Evolutionary conservation across 2,329 filamentous ascomycete species (phyloP), one percentile per base, ranked within the genome.

Genomic region (Biscogniauxia mediterranea): DNA sequence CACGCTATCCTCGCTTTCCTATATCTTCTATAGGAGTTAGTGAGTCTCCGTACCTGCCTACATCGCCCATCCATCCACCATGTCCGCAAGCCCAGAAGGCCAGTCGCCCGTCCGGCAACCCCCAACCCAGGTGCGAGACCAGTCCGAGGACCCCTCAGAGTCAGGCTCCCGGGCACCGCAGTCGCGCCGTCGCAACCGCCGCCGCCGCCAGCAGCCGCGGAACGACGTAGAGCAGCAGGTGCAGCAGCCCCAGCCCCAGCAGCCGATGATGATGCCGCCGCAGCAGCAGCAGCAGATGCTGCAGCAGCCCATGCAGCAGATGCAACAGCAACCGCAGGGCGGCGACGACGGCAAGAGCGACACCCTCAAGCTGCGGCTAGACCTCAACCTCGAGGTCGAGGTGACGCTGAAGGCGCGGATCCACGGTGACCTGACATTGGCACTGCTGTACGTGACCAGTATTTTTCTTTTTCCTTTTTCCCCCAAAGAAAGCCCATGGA

Each of bases 391-490:
- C 61, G 91, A 95, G 69, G 85, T 94, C 58, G 91, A 94, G 76
- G 90, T 94, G 66, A 89, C 92, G 71, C 82, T 95, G 65, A 94
- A 94, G 82, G 91, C 91, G 28, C 89, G 89, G 76, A 93, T 95
- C 68, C 87, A 92, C 69, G 92, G 92, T 73, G 92, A 95, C 78
- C 77, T 96, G 67, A 92, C 90, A 53, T 76, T 94, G 67, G 89
- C 87, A 66, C 81, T 94, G 66, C 77, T 83, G 81, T 84, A 78
- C 74, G 80, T 78, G 61, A 60, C 28, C 28, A 32, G 28, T 9
- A 32, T 9, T 32, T 32, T 32, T 64, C 17, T 56, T 15, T 53
- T 17, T n/a, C 11, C 17, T 5, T 21, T 56, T 51, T n/a, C 23
- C 38, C 21, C 56, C 23, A n/a, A 13, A 4, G 13, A 42, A 42